Base-by-base conservation (phyloP, 306 rosid genomes). In the Prosopis cineraria region DNA sequence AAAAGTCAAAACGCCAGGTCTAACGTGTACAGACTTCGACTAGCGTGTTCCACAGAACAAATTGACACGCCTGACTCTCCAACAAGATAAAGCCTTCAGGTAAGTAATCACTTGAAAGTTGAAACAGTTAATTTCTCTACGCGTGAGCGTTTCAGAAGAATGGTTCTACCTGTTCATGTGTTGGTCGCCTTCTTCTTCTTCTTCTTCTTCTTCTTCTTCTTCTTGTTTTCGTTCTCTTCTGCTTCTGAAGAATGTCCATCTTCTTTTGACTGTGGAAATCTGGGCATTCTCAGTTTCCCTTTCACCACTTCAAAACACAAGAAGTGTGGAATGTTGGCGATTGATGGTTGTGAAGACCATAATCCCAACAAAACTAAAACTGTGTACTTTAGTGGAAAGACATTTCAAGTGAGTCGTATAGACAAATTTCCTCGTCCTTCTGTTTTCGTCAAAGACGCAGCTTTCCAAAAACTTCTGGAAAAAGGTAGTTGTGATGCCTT, bases 211-310 rank as follows among this genome's bases (percentile, higher is more conserved):
- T 24, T 31, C 14, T 55, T 10, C 41, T 7, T n/a, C n/a, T n/a
- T n/a, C n/a, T n/a, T n/a, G n/a, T n/a, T n/a, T n/a, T n/a, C n/a
- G n/a, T n/a, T n/a, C 22, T 52, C 44, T 0, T 55, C 5, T 24
- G 62, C 14, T 55, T 10, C 41, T 7, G 43, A 2, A 48, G 48
- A 4, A 0, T 85, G 86, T 59, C 56, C 45, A 5, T 9, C 7
- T 4, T 63, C 56, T 5, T 83, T 84, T 64, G 14, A 33, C 25
- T 87, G 88, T n/a, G 88, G 81, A 76, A 40, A 43, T 16, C 29
- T 81, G 1, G 83, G 81, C 1, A 0, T 0, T 0, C 2, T 84
- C 45, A 0, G 0, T 0, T 79, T 39, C 36, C 90, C 90, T 24
- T 79, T 82, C 3, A 69, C 56, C 45, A 79, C 14, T 2, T 1